Evolutionary conservation across 495 filamentous ascomycete species (phyloP).

Genomic region (Xylaria curta): DNA sequence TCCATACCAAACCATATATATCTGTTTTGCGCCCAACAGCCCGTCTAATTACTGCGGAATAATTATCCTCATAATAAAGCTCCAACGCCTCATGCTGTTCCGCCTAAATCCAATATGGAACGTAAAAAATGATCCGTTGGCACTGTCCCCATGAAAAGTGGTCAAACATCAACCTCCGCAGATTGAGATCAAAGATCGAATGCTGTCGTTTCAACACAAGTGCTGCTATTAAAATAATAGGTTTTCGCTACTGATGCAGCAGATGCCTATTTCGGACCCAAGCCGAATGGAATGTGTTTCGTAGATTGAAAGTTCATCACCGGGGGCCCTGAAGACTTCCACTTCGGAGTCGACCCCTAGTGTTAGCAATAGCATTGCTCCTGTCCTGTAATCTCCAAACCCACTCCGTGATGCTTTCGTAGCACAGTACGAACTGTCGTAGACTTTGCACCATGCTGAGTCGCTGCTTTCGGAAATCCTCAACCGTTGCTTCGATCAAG

Average conservation of each 20-base stretch:
- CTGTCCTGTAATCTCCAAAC: constrained; percentile 53
- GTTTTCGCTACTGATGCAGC: constrained; percentile 1
- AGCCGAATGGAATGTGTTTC: background rate
- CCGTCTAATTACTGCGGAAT: constrained; percentile 15
- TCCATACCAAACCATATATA: constrained; percentile 10
- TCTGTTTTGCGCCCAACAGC: background rate
- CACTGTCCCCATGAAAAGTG: background rate
- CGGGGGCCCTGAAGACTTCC: constrained; percentile 36
- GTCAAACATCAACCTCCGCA: background rate
- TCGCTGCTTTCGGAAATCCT: constrained; percentile 85
- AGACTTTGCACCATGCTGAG: constrained; percentile 97
- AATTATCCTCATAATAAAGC: background rate
- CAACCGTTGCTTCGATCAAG: constrained; percentile 82
- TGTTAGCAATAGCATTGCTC: constrained; percentile 48
- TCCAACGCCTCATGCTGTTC: constrained; percentile 23
- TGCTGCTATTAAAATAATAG: constrained; percentile 25
- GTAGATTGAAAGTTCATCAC: constrained; percentile 9
- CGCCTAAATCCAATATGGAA: constrained; percentile 19
- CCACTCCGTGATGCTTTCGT: constrained; percentile 95
- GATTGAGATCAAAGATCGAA: constrained; percentile 8
- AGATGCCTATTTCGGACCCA: background rate
- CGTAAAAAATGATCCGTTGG: constrained; percentile 13
- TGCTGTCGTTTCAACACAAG: constrained; percentile 34
- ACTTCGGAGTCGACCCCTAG: constrained; percentile 39
- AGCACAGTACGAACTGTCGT: constrained; percentile 93